Evolutionary conservation across 163 green algal species (phyloP), one percentile per base, ranked within the genome.

Genomic region (Volvox carteri): DNA sequence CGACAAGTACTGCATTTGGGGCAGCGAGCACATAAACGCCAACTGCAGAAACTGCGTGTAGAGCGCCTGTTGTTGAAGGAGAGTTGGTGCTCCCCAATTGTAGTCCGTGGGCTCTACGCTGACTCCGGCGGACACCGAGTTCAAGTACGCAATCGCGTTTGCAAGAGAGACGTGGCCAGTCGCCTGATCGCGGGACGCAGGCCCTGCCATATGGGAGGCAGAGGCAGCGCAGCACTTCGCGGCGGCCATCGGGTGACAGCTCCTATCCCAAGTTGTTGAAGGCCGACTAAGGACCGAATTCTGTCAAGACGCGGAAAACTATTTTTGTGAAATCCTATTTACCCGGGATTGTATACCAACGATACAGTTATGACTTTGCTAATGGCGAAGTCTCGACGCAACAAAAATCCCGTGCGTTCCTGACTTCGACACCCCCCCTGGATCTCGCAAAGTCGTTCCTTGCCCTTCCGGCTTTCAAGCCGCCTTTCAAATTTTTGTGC

Each of bases 161-260:
- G 81, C 44, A n/a, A 87, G 81, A 7, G 46, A 73, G 5, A 87
- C 35, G 1, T 48, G 54, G 4, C 25, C 60, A 65, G 25, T 65
- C 6, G 41, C 65, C 5, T 65, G 62, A 58, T 56, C 77, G 21
- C 77, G 52, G 18, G 52, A 4, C 4, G 52, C 52, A 25, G 11
- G 8, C 25, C n/a, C 33, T 33, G 8, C 33, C 6, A 56, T 35
- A 1, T 56, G 77, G 7, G 79, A 52, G 4, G 60, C 42, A 2
- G 78, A 77, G 23, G 79, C 44, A 72, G 81, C 81, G 81, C 81
- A 79, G 50, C 81, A 87, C 21, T 87, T 79, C 23, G 21, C 23
- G 60, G 79, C 62, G 18, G 79, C 79, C 79, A 86, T 86, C 30
- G 41, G 16, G n/a, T 16, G 50, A 14, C 33, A 72, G 1, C 50